Evolutionary conservation across 1,284 basidiomycete genomes (phyloP).

Genomic region (Ceratobasidium sp.): DNA sequence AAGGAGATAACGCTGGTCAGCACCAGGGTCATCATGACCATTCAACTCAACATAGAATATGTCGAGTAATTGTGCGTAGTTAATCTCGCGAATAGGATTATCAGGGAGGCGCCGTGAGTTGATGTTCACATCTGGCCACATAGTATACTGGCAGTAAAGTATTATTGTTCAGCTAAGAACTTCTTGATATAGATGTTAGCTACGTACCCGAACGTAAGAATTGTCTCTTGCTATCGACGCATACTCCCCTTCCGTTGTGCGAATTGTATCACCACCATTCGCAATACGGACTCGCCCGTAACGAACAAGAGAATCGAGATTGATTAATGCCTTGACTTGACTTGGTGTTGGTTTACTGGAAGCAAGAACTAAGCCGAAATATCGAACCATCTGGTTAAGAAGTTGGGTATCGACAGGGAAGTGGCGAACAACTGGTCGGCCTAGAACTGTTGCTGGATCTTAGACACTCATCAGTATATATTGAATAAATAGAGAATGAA

Average conservation of each 20-base stretch:
- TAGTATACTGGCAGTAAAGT: neutral
- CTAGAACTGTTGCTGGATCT: neutral
- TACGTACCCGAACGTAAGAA: slow-evolving; percentile 13
- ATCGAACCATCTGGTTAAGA: neutral
- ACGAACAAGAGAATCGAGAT: neutral
- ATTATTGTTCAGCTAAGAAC: neutral
- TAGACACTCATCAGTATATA: neutral
- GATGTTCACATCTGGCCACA: slow-evolving; percentile 3
- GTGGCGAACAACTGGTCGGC: neutral
- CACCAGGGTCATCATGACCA: neutral
- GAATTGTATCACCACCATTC: slow-evolving; percentile 1
- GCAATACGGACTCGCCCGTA: slow-evolving; percentile 19
- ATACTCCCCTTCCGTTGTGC: neutral
- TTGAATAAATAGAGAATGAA: neutral
- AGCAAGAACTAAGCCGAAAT: neutral
- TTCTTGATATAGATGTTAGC: too few species aligned
- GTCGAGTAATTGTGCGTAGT: slow-evolving; percentile 17
- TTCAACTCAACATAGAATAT: slow-evolving; percentile 17
- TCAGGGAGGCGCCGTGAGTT: neutral
- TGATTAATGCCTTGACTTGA: neutral
- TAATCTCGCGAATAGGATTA: neutral
- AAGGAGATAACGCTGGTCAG: neutral
- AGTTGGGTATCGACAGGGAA: neutral
- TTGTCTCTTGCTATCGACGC: neutral
- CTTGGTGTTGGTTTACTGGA: too few species aligned